Evolutionary conservation across 164 flowering plant genomes (phyloP).

Genomic region (Pachysandra terminalis): DNA sequence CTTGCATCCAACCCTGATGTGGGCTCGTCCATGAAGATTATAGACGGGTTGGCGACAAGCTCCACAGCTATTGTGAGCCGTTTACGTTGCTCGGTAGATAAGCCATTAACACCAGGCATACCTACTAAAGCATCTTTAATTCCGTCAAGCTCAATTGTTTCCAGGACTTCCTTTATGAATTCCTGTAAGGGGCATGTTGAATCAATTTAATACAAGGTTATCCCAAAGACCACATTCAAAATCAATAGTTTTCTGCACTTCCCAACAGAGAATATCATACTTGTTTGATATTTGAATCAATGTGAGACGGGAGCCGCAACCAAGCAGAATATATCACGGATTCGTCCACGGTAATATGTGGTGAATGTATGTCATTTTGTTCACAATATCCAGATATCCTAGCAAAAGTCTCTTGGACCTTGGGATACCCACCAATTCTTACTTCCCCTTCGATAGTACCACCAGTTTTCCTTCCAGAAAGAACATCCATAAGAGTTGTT

Average conservation of each 20-base stretch:
- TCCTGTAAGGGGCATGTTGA: slow-evolving; percentile 29
- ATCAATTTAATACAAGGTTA: neutral
- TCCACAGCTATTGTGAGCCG: slow-evolving; percentile 84
- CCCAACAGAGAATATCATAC: slow-evolving; percentile 27
- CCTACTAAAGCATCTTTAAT: slow-evolving; percentile 69
- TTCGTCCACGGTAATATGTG: slow-evolving; percentile 72
- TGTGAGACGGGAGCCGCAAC: slow-evolving; percentile 54
- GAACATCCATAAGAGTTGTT: slow-evolving; percentile 82
- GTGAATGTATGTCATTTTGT: slow-evolving; percentile 78
- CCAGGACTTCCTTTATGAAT: slow-evolving; percentile 74
- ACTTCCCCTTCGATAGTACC: slow-evolving; percentile 72
- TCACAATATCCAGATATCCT: slow-evolving; percentile 86
- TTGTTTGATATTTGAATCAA: slow-evolving; percentile 46
- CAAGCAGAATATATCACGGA: slow-evolving; percentile 75
- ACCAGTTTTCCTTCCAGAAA: slow-evolving; percentile 77
- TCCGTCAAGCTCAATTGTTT: slow-evolving; percentile 70
- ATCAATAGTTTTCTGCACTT: neutral
- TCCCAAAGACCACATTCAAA: neutral
- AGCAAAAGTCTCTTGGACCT: slow-evolving; percentile 77
- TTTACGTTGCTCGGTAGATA: slow-evolving; percentile 83
- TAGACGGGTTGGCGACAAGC: slow-evolving; percentile 79
- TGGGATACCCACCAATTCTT: slow-evolving; percentile 66
- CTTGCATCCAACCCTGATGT: slow-evolving; percentile 85
- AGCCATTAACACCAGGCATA: slow-evolving; percentile 62
- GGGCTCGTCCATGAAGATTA: slow-evolving; percentile 87